phyloP scores from a whole-genome alignment of 2,329 filamentous ascomycete genomes.

The Aspergillus pseudonomiae region DNA sequence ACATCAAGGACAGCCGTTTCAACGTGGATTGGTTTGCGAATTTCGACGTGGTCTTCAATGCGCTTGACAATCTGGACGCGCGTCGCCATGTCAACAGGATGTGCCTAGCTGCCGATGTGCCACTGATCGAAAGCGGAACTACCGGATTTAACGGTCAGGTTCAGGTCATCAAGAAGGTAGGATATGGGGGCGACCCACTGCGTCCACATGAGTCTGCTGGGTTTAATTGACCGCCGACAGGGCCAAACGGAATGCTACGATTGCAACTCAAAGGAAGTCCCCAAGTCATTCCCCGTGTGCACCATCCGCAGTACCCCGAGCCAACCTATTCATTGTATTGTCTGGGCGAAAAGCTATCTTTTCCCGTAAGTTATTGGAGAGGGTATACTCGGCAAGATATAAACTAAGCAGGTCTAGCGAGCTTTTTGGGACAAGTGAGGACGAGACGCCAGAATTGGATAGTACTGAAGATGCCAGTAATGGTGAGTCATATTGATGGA shows the following conservation, averaged over 20 bases:
- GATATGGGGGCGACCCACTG: neutral
- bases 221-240: constrained; percentile 37
- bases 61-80: constrained; percentile 92
- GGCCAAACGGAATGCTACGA: constrained; percentile 94
- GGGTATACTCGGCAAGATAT: too few species aligned
- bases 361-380: constrained; percentile 61
- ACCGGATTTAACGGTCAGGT: constrained; percentile 98
- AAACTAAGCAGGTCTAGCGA: constrained; percentile 56
- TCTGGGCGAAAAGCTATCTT: constrained; percentile 97
- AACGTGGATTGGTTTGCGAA: constrained; percentile 82
- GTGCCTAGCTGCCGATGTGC: constrained; percentile 89
- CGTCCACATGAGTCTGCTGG: neutral
- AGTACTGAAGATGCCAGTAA: constrained; percentile 81
- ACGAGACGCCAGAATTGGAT: constrained; percentile 78
- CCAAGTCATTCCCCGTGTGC: constrained; percentile 93
- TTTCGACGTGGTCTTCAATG: constrained; percentile 92
- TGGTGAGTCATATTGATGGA: constrained; percentile 46
- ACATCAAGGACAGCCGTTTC: constrained; percentile 90
- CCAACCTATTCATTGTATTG: constrained; percentile 97
- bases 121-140: constrained; percentile 92
- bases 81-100: constrained; percentile 95
- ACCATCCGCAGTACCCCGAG: constrained; percentile 96
- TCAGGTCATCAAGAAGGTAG: constrained; percentile 85
- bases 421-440: constrained; percentile 89
- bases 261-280: constrained; percentile 84